phyloP scores from a whole-genome alignment of 805 yeast genomes.

The Middelhovenomyces tepae region DNA sequence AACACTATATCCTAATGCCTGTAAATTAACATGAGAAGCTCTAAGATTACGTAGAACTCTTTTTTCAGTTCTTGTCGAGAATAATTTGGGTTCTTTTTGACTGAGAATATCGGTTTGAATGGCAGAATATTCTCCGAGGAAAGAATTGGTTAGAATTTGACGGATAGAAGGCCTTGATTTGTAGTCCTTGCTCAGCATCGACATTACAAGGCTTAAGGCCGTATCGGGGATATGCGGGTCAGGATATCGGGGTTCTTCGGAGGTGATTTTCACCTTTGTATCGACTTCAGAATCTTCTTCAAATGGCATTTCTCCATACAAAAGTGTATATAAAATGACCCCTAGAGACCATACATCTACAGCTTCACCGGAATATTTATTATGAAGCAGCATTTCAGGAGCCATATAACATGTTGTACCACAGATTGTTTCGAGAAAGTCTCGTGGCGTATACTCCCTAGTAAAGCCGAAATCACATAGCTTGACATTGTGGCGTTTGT shows the following conservation, averaged over 20 bases:
- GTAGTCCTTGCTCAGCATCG: constrained; percentile 60
- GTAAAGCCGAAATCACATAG: constrained; percentile 93
- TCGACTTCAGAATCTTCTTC: constrained; percentile 66
- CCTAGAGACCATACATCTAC: constrained; percentile 93
- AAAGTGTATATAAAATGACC: constrained; percentile 72
- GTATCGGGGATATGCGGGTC: constrained; percentile 29
- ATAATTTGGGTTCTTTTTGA: constrained; percentile 33
- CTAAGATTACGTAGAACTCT: constrained; percentile 50
- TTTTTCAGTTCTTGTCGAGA: constrained; percentile 55
- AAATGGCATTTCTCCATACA: constrained; percentile 86
- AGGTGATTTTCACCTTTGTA: constrained; percentile 51
- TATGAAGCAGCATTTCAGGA: constrained; percentile 69
- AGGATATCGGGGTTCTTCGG: constrained; percentile 53
- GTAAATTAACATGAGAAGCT: constrained; percentile 55
- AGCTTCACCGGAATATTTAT: constrained; percentile 66
- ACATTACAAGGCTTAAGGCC: constrained; percentile 41
- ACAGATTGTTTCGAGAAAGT: constrained; percentile 69
- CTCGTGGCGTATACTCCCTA: constrained; percentile 54
- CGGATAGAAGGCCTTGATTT: constrained; percentile 46
- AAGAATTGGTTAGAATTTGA: constrained; percentile 44
- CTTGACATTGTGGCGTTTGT: constrained; percentile 72
- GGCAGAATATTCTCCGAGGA: constrained; percentile 40
- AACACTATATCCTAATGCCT: constrained; percentile 49
- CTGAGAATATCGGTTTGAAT: constrained; percentile 33
- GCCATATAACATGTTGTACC: constrained; percentile 97